Evolutionary conservation across 306 rosid genomes (phyloP).

Genomic region (Dalbergia cultrata): DNA sequence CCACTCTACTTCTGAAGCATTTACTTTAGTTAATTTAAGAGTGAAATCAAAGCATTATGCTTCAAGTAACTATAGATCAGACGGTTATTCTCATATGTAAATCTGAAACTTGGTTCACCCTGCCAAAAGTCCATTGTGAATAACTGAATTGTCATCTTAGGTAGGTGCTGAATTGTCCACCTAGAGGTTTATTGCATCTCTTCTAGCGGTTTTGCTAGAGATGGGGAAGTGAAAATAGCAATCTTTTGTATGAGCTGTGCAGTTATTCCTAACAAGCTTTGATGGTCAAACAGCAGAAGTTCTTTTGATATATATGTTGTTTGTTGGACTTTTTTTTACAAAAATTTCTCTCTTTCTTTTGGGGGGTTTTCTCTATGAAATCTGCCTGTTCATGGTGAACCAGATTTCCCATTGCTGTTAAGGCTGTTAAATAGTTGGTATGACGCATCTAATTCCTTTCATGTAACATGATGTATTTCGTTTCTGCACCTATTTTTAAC

Average conservation of each 20-base stretch:
- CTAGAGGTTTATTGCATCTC: constrained; percentile 10
- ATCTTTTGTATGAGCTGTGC: constrained; percentile 3
- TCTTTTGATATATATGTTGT: constrained; percentile 1
- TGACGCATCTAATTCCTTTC: background rate
- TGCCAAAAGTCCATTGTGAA: constrained; percentile 3
- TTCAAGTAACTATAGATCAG: constrained; percentile 4
- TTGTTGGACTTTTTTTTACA: no score
- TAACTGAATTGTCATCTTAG: constrained; percentile 17
- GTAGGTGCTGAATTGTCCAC: constrained; percentile 16
- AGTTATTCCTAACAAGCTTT: constrained; percentile 11
- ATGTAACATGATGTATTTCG: constrained; percentile 14
- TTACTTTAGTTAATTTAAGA: background rate
- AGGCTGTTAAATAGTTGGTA: background rate
- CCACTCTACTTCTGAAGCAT: constrained; percentile 18
- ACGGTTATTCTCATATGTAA: constrained; percentile 20
- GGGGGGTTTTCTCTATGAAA: background rate
- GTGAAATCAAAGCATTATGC: constrained; percentile 3
- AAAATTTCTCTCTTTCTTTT: no score
- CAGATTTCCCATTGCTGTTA: background rate
- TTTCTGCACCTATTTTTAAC: background rate
- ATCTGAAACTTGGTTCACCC: constrained; percentile 28
- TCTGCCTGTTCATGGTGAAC: background rate
- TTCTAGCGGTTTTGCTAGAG: constrained; percentile 6
- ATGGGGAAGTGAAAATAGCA: constrained; percentile 6
- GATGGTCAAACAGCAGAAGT: constrained; percentile 17